Evolutionary conservation across 2,329 filamentous ascomycete genomes (phyloP).

Genomic region (Curvularia hawaiiensis): DNA sequence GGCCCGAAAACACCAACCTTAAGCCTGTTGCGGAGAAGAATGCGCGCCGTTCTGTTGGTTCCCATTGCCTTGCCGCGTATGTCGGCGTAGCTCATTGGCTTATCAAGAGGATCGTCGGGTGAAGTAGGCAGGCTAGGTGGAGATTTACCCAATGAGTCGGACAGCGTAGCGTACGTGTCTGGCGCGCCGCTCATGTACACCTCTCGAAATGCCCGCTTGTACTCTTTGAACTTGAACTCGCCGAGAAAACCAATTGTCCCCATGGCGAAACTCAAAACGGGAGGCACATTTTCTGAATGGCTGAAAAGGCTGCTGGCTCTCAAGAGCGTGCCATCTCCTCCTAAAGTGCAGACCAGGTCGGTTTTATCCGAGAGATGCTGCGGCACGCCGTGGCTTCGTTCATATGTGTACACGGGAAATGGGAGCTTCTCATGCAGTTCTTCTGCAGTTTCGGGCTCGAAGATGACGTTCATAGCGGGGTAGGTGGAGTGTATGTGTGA

Average conservation of each 20-base stretch:
- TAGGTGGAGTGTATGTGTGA: conserved; percentile 80
- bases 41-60: conserved; percentile 71
- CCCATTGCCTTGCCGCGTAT: conserved; percentile 84
- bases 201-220: conserved; percentile 89
- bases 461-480: conserved; percentile 77
- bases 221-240: conserved; percentile 94
- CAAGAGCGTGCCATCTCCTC: conserved; percentile 90
- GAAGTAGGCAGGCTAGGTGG: conserved; percentile 70
- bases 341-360: conserved; percentile 87
- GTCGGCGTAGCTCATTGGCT: conserved; percentile 65
- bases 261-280: conserved; percentile 95
- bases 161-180: conserved; percentile 62
- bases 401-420: conserved; percentile 63
- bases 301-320: conserved; percentile 87
- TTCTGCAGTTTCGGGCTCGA: conserved; percentile 77
- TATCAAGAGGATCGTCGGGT: conserved; percentile 53
- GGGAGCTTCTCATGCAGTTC: conserved; percentile 72
- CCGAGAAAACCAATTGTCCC: conserved; percentile 93
- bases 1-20: conserved; percentile 83
- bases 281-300: conserved; percentile 79
- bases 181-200: conserved; percentile 82
- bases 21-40: conserved; percentile 84
- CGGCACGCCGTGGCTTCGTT: conserved; percentile 45
- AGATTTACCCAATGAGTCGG: conserved; percentile 70
- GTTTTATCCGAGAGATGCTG: conserved; percentile 71